Evolutionary conservation across 2,329 filamentous ascomycete species (phyloP), one percentile per base, ranked within the genome.

Genomic region (Penicillium psychrosexuale): DNA sequence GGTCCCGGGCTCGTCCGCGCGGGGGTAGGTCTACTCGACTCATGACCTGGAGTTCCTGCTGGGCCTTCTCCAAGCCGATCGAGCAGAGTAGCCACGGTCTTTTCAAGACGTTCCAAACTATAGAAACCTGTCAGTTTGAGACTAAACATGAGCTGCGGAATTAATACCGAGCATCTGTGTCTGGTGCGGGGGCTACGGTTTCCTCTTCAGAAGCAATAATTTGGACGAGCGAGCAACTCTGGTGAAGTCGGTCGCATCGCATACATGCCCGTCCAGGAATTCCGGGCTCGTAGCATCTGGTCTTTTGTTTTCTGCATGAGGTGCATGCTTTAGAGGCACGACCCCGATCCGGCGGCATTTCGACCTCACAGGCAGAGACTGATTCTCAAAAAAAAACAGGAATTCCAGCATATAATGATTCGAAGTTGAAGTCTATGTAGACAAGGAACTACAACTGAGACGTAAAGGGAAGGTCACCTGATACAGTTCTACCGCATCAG

Each of bases 231-330:
- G 72, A 75, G 53, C 75, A 77, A 17, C 56, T 48, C 30, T 73
- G 69, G 5, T 61, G 65, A 17, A 76, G 62, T 34, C 68, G 67
- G 40, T 71, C 68, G 55, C 75, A 77, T 34, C 74, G 65, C 8
- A 76, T 60, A 57, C 74, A 77, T 17, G 66, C 58, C 47, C 66
- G 65, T 15, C 69, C 60, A 0, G 59, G 57, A 40, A 56, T 56
- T 11, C 62, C 60, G 3, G 72, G 67, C 51, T 71, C 69, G 55
- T 76, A 76, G 49, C 74, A 76, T 54, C 73, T 62, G n/a, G 73
- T 76, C 62, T 77, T 76, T 33, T 73, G 70, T 57, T 73, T 76
- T 19, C 73, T 65, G 58, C 74, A 77, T 22, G 66, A 65, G 9
- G 59, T 58, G 46, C 74, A 76, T n/a, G 74, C 72, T 56, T 69